These are phyloP conservation scores for Scutellaria barbata DNA, from an alignment of 257 asterid species.

Conservation along the genomic window DNA sequence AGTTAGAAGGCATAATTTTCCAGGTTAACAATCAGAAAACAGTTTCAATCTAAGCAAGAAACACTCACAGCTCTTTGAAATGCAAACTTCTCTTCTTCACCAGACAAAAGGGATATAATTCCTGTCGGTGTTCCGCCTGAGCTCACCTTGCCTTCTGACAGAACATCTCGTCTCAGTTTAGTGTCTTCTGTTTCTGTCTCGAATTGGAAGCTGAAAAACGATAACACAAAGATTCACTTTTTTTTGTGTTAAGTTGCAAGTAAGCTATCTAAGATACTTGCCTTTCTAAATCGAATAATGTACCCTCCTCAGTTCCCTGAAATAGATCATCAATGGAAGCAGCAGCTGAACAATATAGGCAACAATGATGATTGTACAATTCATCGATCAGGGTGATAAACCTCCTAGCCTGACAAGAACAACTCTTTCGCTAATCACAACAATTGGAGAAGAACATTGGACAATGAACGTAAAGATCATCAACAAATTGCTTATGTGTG, in stretches of 20 bases:
- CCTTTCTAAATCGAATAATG: conserved; percentile 93
- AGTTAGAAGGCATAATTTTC: background rate
- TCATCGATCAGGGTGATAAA: conserved; percentile 96
- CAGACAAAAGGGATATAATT: conserved; percentile 76
- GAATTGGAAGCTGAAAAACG: conserved; percentile 78
- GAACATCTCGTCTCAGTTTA: conserved; percentile 85
- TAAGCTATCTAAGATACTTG: conserved; percentile 34
- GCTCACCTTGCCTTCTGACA: conserved; percentile 77
- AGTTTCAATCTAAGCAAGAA: background rate
- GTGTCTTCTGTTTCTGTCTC: conserved; percentile 89
- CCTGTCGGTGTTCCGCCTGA: conserved; percentile 71
- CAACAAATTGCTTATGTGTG: no score
- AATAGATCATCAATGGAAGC: conserved; percentile 80
- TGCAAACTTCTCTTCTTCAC: conserved; percentile 94
- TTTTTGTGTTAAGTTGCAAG: background rate
- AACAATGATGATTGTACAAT: conserved; percentile 91
- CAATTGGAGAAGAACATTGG: no score
- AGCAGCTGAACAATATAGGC: conserved; percentile 79
- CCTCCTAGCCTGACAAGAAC: conserved; percentile 78
- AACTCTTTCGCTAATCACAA: background rate
- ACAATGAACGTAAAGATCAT: no score
- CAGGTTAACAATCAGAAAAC: background rate
- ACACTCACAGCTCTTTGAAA: conserved; percentile 93
- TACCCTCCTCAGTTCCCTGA: conserved; percentile 98
- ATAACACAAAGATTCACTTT: conserved; percentile 9